Base-by-base conservation (phyloP, 805 yeast species). In the Saccharomycopsis babjevae region DNA sequence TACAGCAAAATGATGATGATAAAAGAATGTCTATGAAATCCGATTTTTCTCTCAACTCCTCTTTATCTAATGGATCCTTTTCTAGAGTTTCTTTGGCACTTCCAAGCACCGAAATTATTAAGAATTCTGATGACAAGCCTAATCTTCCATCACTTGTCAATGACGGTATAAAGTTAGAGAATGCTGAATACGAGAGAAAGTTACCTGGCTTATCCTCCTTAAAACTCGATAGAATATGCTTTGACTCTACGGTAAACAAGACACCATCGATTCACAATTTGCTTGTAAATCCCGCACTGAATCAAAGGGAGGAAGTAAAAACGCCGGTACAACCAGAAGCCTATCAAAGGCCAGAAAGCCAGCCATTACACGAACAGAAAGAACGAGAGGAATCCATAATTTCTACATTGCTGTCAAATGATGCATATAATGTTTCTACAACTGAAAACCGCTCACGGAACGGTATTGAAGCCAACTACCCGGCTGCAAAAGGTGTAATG, bases 11-110 rank as follows among this genome's bases (percentile, higher is more conserved):
- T 13, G 60, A 57, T 42, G 65, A 63, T 36, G 64, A 63, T 28
- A 61, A 55, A 50, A 39, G 65, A 32, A 59, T 61, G 61, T 57
- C 60, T 22, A 43, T 60, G 11, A 57, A 38, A 22, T 59, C 62
- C 18, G 57, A 57, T 28, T 59, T 61, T 50, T 56, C 59, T 15
- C 54, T 62, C 18, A 52, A 57, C 20, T 59, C 61, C 10, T 54
- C 42, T 6, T 60, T 62, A 36, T 60, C 62, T 4, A 46, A 46
- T 46, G 32, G 52, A 11, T 46, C 52, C 16, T 46, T 46, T 22
- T 46, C 52, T 22, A 46, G 52, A 16, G 52, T 46, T 22, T 46
- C 52, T 25, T 39, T 63, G n/a, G 56, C 58, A n/a, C 59, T 57
- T 46, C 52, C 52, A 13, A 46, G 32, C 16, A 46, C 52, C 3